Evolutionary conservation across 2,329 filamentous ascomycete genomes (phyloP).

Genomic region (Pestalotiopsis fici): DNA sequence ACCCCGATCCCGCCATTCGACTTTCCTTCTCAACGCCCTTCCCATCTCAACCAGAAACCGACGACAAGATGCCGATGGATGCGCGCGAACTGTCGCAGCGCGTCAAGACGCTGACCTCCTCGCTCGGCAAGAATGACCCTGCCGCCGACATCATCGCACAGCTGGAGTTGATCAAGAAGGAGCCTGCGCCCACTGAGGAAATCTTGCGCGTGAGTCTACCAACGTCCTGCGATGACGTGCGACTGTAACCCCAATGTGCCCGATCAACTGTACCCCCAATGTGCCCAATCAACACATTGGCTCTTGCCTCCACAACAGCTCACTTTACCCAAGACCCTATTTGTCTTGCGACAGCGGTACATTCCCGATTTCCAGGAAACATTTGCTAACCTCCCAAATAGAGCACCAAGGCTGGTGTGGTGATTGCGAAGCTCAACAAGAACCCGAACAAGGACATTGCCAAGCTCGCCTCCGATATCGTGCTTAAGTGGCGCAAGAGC

Average conservation of each 20-base stretch:
- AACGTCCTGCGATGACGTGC: not conserved
- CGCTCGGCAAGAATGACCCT: conserved; percentile 73
- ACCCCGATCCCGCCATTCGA: not conserved
- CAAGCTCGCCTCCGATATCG: conserved; percentile 76
- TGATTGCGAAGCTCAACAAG: conserved; percentile 77
- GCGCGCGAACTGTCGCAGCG: conserved; percentile 77
- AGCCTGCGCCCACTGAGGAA: conserved; percentile 83
- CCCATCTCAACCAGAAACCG: not conserved
- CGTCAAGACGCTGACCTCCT: conserved; percentile 80
- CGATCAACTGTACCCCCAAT: too few relatives aligned
- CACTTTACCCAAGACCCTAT: not conserved
- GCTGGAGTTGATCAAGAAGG: conserved; percentile 77
- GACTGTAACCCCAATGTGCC: too few relatives aligned
- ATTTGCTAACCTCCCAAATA: conserved; percentile 26
- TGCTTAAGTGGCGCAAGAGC: conserved; percentile 82
- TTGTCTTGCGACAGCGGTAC: not conserved
- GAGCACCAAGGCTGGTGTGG: conserved; percentile 88
- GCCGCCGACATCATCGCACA: conserved; percentile 71
- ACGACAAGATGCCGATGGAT: conserved; percentile 58
- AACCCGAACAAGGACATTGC: conserved; percentile 83
- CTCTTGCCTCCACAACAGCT: too few relatives aligned
- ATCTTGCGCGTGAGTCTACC: conserved; percentile 70
- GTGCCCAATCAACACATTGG: too few relatives aligned
- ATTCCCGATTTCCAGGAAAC: not conserved
- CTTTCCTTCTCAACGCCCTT: not conserved